phyloP scores from a whole-genome alignment of 2,329 filamentous ascomycete genomes.

The Diaporthe vexans region DNA sequence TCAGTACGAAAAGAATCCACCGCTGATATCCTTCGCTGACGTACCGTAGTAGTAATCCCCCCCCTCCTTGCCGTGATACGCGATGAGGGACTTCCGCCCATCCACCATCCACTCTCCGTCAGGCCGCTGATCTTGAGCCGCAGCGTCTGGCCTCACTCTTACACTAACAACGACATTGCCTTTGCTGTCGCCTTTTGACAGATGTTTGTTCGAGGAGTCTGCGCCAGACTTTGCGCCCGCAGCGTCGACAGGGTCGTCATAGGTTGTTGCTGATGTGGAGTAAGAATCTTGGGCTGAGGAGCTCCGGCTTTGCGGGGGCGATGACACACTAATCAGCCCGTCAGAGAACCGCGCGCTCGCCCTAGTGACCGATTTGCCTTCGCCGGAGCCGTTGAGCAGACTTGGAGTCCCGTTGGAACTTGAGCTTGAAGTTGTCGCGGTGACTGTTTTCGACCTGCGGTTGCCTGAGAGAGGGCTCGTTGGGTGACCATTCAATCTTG shows the following conservation, averaged over 20 bases:
- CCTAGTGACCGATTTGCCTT: constrained; percentile 79
- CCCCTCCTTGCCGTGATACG: constrained; percentile 88
- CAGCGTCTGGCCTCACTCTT: constrained; percentile 87
- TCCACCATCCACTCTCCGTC: constrained; percentile 95
- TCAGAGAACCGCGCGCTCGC: constrained; percentile 77
- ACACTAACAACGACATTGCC: constrained; percentile 98
- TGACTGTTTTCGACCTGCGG: constrained; percentile 70
- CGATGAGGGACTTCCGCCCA: constrained; percentile 83
- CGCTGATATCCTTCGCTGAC: constrained; percentile 46
- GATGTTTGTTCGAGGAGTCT: constrained; percentile 58
- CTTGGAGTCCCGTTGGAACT: constrained; percentile 74
- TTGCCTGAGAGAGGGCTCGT: constrained; percentile 69
- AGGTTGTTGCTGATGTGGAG: constrained; percentile 89
- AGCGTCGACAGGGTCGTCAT: constrained; percentile 81
- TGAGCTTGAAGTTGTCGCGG: constrained; percentile 66
- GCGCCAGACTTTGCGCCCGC: constrained; percentile 51
- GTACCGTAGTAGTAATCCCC: constrained; percentile 94
- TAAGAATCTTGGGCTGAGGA: constrained; percentile 95
- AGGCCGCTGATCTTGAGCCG: constrained; percentile 70
- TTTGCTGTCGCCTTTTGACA: constrained; percentile 78
- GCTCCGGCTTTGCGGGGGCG: constrained; percentile 88
- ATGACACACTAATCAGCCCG: constrained; percentile 81
- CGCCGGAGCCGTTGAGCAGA: constrained; percentile 82
- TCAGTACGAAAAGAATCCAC: constrained; percentile 38
- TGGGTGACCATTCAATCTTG: constrained; percentile 71